Evolutionary conservation across 257 asterid species (phyloP).

Genomic region (Nicotiana noctiflora): DNA sequence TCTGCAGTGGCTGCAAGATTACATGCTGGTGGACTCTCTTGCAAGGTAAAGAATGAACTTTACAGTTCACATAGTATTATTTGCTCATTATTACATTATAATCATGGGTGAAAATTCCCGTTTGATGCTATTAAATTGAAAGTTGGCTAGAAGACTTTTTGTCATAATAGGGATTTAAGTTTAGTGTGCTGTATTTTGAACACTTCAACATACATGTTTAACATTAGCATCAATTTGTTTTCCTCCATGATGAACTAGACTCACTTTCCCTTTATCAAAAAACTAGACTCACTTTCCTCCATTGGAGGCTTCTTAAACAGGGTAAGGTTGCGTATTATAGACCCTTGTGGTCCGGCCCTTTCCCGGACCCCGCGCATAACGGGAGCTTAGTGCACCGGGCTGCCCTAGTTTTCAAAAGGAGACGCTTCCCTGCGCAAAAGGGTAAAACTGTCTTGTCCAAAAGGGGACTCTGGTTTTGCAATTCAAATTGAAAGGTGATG

Average conservation of each 20-base stretch:
- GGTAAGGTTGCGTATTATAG: no score
- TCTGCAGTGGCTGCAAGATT: slow-evolving; percentile 80
- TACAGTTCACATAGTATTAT: neutral
- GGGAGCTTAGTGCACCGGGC: no score
- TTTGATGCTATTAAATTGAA: neutral
- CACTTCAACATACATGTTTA: neutral
- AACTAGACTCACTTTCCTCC: neutral
- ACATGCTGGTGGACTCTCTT: slow-evolving; percentile 74
- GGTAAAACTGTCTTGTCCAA: no score
- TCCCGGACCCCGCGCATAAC: no score
- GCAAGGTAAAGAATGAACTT: slow-evolving; percentile 60
- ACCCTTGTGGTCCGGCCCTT: no score
- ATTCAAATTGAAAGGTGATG: neutral
- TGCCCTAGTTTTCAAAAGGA: no score
- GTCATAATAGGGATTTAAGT: neutral
- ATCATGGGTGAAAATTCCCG: neutral
- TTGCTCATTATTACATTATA: neutral
- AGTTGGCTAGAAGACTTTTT: neutral
- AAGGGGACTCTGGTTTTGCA: neutral
- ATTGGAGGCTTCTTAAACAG: neutral
- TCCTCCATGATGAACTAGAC: neutral
- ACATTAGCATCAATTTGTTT: no score
- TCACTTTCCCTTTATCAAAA: no score
- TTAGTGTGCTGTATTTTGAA: neutral
- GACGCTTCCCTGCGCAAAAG: no score